phyloP scores from a whole-genome alignment of 805 yeast genomes.

The Clavispora fructus region DNA sequence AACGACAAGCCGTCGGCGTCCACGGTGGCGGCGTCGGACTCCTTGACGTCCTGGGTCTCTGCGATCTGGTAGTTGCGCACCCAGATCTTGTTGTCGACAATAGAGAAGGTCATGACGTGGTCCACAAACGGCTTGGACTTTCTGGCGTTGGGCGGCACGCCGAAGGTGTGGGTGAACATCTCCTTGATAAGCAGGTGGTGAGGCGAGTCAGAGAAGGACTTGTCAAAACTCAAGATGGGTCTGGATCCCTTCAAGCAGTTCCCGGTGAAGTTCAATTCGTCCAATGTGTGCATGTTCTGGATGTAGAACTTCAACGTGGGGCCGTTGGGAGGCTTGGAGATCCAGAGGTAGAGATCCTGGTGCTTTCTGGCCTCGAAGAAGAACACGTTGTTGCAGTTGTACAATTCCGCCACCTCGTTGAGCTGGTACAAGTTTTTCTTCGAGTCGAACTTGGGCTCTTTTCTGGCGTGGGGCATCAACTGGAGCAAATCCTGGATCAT shows the following conservation, averaged over 20 bases:
- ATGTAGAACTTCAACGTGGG: constrained; percentile 92
- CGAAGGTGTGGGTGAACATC: constrained; percentile 71
- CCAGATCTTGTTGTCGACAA: constrained; percentile 94
- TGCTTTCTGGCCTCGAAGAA: constrained; percentile 96
- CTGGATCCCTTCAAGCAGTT: constrained; percentile 94
- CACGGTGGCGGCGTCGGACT: constrained; percentile 33
- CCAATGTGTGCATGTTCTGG: constrained; percentile 93
- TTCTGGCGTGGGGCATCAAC: constrained; percentile 89
- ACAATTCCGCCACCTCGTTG: constrained; percentile 93
- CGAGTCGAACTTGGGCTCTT: constrained; percentile 92
- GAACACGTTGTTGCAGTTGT: constrained; percentile 92
- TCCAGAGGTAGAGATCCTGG: constrained; percentile 90
- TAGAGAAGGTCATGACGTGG: constrained; percentile 88
- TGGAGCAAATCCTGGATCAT: constrained; percentile 73
- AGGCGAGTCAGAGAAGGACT: constrained; percentile 56
- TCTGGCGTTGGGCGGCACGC: constrained; percentile 93
- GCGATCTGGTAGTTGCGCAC: constrained; percentile 88
- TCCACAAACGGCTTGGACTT: constrained; percentile 92
- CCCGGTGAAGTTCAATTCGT: constrained; percentile 93
- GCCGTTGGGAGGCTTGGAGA: constrained; percentile 96
- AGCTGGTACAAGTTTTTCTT: constrained; percentile 83
- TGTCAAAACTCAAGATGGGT: constrained; percentile 87
- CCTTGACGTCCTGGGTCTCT: constrained; percentile 57
- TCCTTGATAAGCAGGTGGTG: constrained; percentile 79
- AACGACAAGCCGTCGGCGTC: constrained; percentile 62